Conservation (phyloP, 805 yeast genomes). For the Saccharomycopsis sp. region DNA sequence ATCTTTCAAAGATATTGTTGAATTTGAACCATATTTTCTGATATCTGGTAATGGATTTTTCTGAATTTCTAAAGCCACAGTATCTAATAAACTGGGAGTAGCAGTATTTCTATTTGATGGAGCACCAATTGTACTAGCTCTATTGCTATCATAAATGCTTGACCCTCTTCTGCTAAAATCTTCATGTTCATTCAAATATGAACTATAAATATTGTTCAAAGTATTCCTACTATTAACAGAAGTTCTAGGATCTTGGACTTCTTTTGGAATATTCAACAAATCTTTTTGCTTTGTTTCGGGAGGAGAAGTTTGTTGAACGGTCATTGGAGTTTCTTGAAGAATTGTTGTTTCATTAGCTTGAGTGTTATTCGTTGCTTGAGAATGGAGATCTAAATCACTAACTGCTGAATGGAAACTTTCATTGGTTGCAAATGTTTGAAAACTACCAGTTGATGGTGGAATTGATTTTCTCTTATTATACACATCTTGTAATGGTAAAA, state of each 20-base stretch:
- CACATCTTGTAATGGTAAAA: not conserved
- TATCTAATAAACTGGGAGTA: conserved; percentile 10
- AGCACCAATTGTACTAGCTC: conserved; percentile 11
- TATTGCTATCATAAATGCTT: conserved; percentile 7
- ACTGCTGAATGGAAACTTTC: conserved; percentile 18
- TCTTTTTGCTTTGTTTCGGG: too few relatives aligned
- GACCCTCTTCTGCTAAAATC: conserved; percentile 2
- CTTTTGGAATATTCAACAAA: not conserved
- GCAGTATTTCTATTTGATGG: conserved; percentile 15
- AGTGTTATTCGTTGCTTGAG: not conserved
- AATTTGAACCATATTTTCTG: conserved; percentile 1
- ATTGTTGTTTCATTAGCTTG: too few relatives aligned
- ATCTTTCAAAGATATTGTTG: conserved; percentile 3
- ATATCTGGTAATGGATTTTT: conserved; percentile 13
- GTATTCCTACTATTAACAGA: conserved; percentile 9
- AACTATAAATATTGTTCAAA: conserved; percentile 8
- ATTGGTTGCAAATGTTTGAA: conserved; percentile 10
- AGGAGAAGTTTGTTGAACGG: not conserved
- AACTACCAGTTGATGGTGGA: conserved; percentile 7
- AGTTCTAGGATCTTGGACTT: not conserved
- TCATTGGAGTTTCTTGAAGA: not conserved
- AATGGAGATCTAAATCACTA: not conserved
- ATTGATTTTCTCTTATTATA: conserved; percentile 1
- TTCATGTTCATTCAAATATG: conserved; percentile 9
- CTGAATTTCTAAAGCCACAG: not conserved